Base-by-base conservation (phyloP, 2,329 filamentous ascomycete species). In the Cercospora sojina region DNA sequence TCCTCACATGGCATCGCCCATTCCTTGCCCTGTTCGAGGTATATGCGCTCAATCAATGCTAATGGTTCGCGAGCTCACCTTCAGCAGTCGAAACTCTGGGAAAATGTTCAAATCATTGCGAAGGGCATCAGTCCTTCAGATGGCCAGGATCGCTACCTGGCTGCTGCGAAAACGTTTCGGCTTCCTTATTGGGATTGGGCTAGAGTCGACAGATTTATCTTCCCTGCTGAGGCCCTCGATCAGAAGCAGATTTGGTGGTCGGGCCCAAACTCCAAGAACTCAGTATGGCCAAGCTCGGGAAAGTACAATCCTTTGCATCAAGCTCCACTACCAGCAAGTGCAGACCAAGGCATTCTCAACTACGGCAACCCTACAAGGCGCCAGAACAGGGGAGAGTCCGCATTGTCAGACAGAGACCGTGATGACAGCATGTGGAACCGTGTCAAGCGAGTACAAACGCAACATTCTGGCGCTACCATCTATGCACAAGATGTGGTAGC, bases 231-330 rank as follows among this genome's bases (percentile, higher is more conserved):
- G 47, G 47, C 47, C 3, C 47, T 53, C 1, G 47, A 53, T 16
- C 5, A 13, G 16, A n/a, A 27, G 5, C 47, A 53, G 16, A 53
- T 53, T 8, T 53, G 47, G 47, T 53, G 47, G 47, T 53, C 47
- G 13, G 47, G 47, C 4, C 47, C 47, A 27, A 16, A 53, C 47
- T 53, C 47, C 23, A 53, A 53, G 13, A 53, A 53, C 3, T 53
- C 47, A 3, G 13, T 53, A 8, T 53, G 47, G 47, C 47, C 47
- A 53, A 27, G 47, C 47, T 53, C 47, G 12, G 47, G 47, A 13
- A 53, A 59, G 18, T 59, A 59, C 57, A 59, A 59, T 5, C 57
- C 57, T 16, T 25, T 59, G 12, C 57, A 59, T 9, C 57, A 59
- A 5, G 57, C 57, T 16, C 57, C 57, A 12, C 10, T 59, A 5